phyloP scores from a whole-genome alignment of 164 flowering plant species.

The Brasenia schreberi region DNA sequence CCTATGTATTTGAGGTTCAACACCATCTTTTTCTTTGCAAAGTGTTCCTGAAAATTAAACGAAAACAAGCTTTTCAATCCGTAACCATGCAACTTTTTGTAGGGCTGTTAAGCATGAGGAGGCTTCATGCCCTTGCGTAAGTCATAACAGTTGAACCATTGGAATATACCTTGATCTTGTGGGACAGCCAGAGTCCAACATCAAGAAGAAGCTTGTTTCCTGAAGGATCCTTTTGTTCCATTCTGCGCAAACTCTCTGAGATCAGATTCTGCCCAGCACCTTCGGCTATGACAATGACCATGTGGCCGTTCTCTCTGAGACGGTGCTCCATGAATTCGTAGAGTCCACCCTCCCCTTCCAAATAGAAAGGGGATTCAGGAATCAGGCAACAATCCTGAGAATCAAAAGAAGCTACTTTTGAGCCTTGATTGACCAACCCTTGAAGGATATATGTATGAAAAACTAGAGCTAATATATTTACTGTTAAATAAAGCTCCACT shows the following conservation, averaged over 20 bases:
- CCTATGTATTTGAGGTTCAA: conserved; percentile 87
- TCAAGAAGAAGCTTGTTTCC: conserved; percentile 83
- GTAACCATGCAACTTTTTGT: neutral
- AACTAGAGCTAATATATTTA: neutral
- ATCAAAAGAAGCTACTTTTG: neutral
- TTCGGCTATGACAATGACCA: conserved; percentile 94
- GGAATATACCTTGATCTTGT: conserved; percentile 65
- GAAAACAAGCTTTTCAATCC: neutral
- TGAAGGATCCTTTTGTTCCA: conserved; percentile 53
- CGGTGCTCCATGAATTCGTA: conserved; percentile 64
- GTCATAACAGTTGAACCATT: too few species aligned
- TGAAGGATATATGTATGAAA: neutral
- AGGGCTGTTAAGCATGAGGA: too few species aligned
- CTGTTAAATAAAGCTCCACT: neutral
- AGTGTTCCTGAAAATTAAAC: conserved; percentile 53
- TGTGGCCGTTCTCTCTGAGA: conserved; percentile 82
- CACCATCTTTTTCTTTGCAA: conserved; percentile 29
- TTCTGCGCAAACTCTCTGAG: conserved; percentile 29
- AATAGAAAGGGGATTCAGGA: conserved; percentile 89
- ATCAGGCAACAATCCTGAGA: conserved; percentile 81
- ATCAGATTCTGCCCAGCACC: conserved; percentile 90
- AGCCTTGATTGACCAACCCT: too few species aligned
- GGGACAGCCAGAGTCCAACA: conserved; percentile 85
- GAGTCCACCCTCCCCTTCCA: conserved; percentile 91
- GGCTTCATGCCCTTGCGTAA: too few species aligned